A percentile compares a stretch with the other conserved stretches of the same genome.
phyloP scores from a whole-genome alignment of 2,329 filamentous ascomycete genomes.

The Microascus cirrosus region DNA sequence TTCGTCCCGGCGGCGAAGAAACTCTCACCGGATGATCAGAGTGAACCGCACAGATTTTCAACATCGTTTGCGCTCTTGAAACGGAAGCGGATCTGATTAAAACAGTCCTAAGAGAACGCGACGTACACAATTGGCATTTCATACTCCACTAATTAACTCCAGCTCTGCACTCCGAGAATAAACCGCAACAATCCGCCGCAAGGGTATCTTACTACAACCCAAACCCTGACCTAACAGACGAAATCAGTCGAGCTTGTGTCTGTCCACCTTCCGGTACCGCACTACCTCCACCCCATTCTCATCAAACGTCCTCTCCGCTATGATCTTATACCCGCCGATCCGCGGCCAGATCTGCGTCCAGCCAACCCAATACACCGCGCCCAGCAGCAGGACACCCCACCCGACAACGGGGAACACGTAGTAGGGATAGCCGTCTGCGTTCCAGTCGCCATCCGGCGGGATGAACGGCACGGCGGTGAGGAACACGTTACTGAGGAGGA shows the following conservation, averaged over 20 bases:
- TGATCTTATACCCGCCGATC: slow-evolving; percentile 36
- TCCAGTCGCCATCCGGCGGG: slow-evolving; percentile 34
- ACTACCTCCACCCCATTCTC: slow-evolving; percentile 27
- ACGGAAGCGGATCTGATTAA: too few species aligned
- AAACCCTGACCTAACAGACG: too few species aligned
- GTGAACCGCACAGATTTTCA: too few species aligned
- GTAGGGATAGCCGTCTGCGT: slow-evolving; percentile 40
- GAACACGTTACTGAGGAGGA: slow-evolving; percentile 38
- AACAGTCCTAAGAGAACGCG: too few species aligned
- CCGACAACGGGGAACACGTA: slow-evolving; percentile 46
- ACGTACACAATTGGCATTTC: too few species aligned
- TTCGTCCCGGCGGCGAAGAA: too few species aligned
- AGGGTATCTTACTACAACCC: too few species aligned
- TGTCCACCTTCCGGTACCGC: slow-evolving; percentile 20
- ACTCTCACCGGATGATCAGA: too few species aligned
- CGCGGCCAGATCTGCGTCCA: slow-evolving; percentile 40
- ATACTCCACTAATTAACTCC: too few species aligned
- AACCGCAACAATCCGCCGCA: too few species aligned
- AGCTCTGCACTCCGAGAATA: too few species aligned
- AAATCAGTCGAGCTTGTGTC: not conserved
- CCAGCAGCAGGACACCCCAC: slow-evolving; percentile 36
- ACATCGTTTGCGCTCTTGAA: too few species aligned
- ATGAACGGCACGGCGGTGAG: slow-evolving; percentile 43
- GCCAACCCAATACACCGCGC: slow-evolving; percentile 37
- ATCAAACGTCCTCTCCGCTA: slow-evolving; percentile 28